Evolutionary conservation across 805 yeast genomes (phyloP).

Genomic region (Soucietia sequanensis): DNA sequence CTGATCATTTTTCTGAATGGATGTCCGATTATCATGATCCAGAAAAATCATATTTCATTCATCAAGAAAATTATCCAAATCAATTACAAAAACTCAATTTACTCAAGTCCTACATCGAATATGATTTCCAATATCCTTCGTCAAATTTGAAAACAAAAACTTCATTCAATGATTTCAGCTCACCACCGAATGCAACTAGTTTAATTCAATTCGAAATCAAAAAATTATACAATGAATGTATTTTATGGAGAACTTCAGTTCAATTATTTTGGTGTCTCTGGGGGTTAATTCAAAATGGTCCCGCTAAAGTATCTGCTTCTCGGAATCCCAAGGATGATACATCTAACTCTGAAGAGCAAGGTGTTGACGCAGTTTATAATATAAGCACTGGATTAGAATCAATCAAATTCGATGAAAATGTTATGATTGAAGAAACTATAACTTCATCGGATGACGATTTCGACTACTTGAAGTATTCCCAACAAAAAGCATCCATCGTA

Average conservation of each 20-base stretch:
- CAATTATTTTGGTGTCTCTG: conserved; percentile 84
- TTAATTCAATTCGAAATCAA: conserved; percentile 45
- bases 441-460: conserved; percentile 59
- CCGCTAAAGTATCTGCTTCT: conserved; percentile 14
- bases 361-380: conserved; percentile 40
- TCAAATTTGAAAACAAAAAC: conserved; percentile 25
- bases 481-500: conserved; percentile 69
- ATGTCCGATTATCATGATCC: conserved; percentile 87
- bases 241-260: conserved; percentile 78
- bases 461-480: conserved; percentile 72
- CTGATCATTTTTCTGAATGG: conserved; percentile 96
- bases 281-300: conserved; percentile 83
- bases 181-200: conserved; percentile 16
- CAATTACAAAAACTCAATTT: conserved; percentile 67
- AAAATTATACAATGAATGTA: conserved; percentile 59
- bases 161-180: conserved; percentile 8
- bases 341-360: conserved; percentile 25
- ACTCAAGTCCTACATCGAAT: conserved; percentile 74
- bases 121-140: conserved; percentile 41
- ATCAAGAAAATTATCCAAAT: conserved; percentile 60
- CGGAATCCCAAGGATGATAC: conserved; percentile 7
- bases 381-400: conserved; percentile 56
- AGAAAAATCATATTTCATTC: conserved; percentile 49
- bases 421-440: conserved; percentile 30
- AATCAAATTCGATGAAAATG: conserved; percentile 30